A percentile compares a stretch with the other conserved stretches of the same genome.
Evolutionary conservation across 164 flowering plant genomes (phyloP).

Genomic region (Chloranthus sessilifolius): DNA sequence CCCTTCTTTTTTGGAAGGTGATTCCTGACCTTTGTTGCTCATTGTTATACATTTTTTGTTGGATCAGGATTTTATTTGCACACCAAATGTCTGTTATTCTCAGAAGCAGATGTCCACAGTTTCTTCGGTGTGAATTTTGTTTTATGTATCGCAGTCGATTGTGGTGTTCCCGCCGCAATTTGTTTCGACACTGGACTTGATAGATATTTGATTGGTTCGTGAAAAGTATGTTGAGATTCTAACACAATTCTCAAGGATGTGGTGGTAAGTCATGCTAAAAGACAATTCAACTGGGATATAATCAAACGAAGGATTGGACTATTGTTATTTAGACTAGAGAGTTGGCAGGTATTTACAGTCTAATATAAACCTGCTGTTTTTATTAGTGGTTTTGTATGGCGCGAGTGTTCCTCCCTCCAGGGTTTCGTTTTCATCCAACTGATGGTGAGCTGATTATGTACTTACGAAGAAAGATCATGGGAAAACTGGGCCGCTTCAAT

Average conservation of each 20-base stretch:
- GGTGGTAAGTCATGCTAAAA: neutral
- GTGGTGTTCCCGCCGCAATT: slow-evolving; percentile 41
- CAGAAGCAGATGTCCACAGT: slow-evolving; percentile 17
- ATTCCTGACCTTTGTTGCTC: no score
- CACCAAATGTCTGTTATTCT: slow-evolving; percentile 55
- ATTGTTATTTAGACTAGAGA: neutral
- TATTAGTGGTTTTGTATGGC: slow-evolving; percentile 23
- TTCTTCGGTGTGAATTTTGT: slow-evolving; percentile 29
- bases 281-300: neutral
- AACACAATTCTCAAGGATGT: neutral
- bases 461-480: slow-evolving; percentile 58
- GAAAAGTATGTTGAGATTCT: neutral
- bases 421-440: slow-evolving; percentile 89
- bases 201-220: neutral
- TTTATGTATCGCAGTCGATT: slow-evolving; percentile 52
- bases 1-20: no score
- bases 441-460: slow-evolving; percentile 71
- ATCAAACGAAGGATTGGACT: neutral
- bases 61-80: slow-evolving; percentile 1
- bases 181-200: slow-evolving; percentile 77
- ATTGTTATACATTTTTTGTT: neutral
- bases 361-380: neutral
- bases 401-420: slow-evolving; percentile 46
- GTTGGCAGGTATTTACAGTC: neutral
- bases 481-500: slow-evolving; percentile 31